Conservation (phyloP, 1,139 yeast species). For the Sugiyamaella novakii region DNA sequence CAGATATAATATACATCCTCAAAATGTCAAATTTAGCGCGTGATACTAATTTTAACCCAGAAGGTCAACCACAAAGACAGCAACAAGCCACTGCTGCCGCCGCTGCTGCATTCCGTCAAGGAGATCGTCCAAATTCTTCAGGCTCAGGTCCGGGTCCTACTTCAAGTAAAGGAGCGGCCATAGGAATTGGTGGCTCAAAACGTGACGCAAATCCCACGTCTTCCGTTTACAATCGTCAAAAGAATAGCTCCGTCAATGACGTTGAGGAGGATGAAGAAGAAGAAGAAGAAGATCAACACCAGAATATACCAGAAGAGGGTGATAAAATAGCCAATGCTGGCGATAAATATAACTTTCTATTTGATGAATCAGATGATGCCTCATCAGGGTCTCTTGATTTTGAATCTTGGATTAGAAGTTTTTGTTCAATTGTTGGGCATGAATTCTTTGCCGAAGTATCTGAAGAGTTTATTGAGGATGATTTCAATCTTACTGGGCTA, state of each 20-base stretch:
- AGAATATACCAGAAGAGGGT: conserved; percentile 5
- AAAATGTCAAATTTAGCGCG: conserved; percentile 12
- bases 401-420: conserved; percentile 83
- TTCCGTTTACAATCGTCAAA: not conserved
- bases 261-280: conserved; percentile 20
- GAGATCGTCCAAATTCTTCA: not conserved
- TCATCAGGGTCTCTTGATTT: conserved; percentile 30
- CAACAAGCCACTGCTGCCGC: conserved; percentile 7
- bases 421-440: conserved; percentile 85
- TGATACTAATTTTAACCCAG: conserved; percentile 12
- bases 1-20: not conserved
- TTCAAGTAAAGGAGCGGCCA: conserved; percentile 5
- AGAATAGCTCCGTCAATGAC: conserved; percentile 2
- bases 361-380: conserved; percentile 23
- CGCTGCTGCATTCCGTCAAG: conserved; percentile 12
- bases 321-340: conserved; percentile 11
- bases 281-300: conserved; percentile 5
- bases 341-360: conserved; percentile 11
- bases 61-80: conserved; percentile 7
- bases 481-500: conserved; percentile 90
- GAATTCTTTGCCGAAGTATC: conserved; percentile 92
- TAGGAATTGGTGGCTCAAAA: not conserved
- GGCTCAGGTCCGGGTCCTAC: conserved; percentile 1
- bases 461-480: conserved; percentile 93
- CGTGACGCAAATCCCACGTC: not conserved